phyloP scores from a whole-genome alignment of 2,329 filamentous ascomycete species.

The Rosellinia necatrix region DNA sequence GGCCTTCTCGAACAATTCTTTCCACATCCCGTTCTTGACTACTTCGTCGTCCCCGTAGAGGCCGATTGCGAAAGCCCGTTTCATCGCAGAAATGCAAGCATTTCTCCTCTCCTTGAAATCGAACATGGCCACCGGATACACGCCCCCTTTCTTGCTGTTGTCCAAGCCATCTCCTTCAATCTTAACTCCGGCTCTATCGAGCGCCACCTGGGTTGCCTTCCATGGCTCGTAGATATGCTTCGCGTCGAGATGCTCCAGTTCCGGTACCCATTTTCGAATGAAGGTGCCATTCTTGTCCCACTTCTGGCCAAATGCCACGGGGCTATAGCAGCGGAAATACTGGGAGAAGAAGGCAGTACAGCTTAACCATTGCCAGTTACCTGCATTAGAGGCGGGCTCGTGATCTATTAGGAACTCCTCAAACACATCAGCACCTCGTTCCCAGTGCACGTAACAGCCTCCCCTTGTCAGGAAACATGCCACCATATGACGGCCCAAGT shows the following conservation, averaged over 20 bases:
- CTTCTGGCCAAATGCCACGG: slow-evolving; percentile 73
- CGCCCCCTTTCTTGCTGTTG: slow-evolving; percentile 46
- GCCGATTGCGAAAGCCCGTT: slow-evolving; percentile 68
- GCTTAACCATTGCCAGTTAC: slow-evolving; percentile 79
- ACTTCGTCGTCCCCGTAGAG: slow-evolving; percentile 66
- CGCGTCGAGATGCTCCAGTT: slow-evolving; percentile 62
- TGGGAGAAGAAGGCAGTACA: slow-evolving; percentile 77
- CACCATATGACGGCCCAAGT: slow-evolving; percentile 76
- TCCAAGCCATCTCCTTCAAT: slow-evolving; percentile 56
- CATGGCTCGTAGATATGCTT: slow-evolving; percentile 82
- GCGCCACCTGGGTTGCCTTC: slow-evolving; percentile 71
- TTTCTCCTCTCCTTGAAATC: slow-evolving; percentile 68
- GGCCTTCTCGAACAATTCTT: slow-evolving; percentile 48
- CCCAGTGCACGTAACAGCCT: slow-evolving; percentile 79
- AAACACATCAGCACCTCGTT: slow-evolving; percentile 78
- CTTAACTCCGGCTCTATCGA: slow-evolving; percentile 68
- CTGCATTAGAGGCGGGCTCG: slow-evolving; percentile 72
- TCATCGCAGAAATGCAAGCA: slow-evolving; percentile 70
- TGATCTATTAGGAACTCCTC: slow-evolving; percentile 78
- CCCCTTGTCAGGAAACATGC: slow-evolving; percentile 81
- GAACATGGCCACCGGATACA: slow-evolving; percentile 78
- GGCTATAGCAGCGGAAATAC: slow-evolving; percentile 73
- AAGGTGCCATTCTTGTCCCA: slow-evolving; percentile 73
- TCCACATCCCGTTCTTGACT: slow-evolving; percentile 65
- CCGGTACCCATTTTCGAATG: slow-evolving; percentile 69